phyloP scores from a whole-genome alignment of 1,284 basidiomycete genomes.

The Cystobasidium pallidum region DNA sequence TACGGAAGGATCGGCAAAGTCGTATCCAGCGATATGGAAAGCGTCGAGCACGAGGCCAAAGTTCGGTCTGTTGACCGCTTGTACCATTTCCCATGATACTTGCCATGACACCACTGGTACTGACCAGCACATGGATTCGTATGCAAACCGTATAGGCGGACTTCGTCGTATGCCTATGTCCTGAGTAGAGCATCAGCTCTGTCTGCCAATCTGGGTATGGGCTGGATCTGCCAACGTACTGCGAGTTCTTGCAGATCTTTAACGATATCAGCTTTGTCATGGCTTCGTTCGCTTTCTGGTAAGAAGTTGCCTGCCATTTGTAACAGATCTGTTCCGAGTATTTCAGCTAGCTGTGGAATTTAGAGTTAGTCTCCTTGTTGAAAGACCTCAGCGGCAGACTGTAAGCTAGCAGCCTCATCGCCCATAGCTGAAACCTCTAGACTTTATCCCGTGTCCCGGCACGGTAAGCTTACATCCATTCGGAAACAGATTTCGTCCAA shows the following conservation, averaged over 20 bases:
- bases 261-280: conserved; percentile 42
- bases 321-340: conserved; percentile 43
- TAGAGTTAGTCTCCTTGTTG: neutral
- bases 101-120: conserved; percentile 42
- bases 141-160: conserved; percentile 45
- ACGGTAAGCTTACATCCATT: conserved; percentile 38
- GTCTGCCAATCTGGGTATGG: neutral
- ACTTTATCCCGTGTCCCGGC: neutral
- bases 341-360: conserved; percentile 24
- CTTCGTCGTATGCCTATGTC: conserved; percentile 34
- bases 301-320: conserved; percentile 45
- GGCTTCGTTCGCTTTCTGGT: conserved; percentile 37
- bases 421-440: too few species aligned
- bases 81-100: conserved; percentile 39
- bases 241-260: conserved; percentile 42
- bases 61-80: conserved; percentile 45
- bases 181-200: conserved; percentile 21
- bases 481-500: conserved; percentile 41
- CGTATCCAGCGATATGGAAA: conserved; percentile 46
- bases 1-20: conserved; percentile 43
- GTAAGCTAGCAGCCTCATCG: too few species aligned
- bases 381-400: too few species aligned
- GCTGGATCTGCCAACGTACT: neutral
- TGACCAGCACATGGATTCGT: conserved; percentile 47
- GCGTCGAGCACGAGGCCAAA: conserved; percentile 46